phyloP scores from a whole-genome alignment of 768 basidiomycete species.

The Sistotremastrum niveocremeum region DNA sequence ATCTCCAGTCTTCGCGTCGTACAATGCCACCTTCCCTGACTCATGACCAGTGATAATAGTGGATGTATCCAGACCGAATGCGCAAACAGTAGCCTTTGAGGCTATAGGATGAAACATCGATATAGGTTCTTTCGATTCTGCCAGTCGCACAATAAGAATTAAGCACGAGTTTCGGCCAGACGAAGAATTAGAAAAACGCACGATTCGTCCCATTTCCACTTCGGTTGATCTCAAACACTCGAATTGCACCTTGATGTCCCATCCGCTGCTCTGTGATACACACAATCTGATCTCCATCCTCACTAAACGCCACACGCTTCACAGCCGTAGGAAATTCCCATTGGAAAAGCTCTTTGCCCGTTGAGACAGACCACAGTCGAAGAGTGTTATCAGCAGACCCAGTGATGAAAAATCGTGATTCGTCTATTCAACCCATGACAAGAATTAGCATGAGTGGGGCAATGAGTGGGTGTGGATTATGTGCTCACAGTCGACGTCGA shows the following conservation, averaged over 20 bases:
- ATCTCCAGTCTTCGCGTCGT: conserved; percentile 78
- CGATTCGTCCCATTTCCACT: conserved; percentile 73
- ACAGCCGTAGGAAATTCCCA: conserved; percentile 99
- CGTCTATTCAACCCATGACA: conserved; percentile 33
- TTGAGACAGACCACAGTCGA: conserved; percentile 77
- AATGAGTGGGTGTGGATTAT: neutral
- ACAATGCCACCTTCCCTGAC: conserved; percentile 87
- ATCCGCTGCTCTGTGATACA: conserved; percentile 97
- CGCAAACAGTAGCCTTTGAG: conserved; percentile 93
- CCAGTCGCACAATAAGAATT: neutral
- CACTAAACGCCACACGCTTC: conserved; percentile 87
- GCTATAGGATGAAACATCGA: conserved; percentile 80
- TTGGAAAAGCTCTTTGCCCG: conserved; percentile 82
- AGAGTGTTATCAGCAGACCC: conserved; percentile 92
- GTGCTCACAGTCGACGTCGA: conserved; percentile 84
- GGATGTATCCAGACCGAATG: conserved; percentile 68
- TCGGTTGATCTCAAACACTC: conserved; percentile 78
- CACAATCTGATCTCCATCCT: conserved; percentile 69
- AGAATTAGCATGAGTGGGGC: conserved; percentile 1
- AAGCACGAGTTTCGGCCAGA: no score
- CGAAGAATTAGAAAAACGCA: conserved; percentile 26
- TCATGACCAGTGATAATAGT: conserved; percentile 91
- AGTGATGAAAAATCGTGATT: conserved; percentile 76
- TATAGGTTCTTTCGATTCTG: conserved; percentile 66
- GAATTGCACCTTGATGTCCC: conserved; percentile 83